These are phyloP conservation scores for Cafeteria roenbergensis DNA, from an alignment of 108 stramenopile species.

Conservation along the genomic window DNA sequence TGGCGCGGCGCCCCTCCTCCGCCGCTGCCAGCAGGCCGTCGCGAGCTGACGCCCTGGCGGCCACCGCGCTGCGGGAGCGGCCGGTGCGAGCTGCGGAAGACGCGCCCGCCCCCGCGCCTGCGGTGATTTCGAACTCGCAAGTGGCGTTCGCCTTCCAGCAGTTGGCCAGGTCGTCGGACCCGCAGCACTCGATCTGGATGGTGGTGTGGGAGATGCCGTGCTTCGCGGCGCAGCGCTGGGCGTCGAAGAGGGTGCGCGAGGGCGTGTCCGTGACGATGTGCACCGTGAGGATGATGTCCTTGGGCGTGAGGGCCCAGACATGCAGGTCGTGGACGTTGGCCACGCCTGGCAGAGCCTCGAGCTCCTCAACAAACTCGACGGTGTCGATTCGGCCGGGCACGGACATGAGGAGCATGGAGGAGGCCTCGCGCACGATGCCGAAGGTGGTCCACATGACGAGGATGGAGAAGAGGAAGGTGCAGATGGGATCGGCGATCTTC, in stretches of 20 bases:
- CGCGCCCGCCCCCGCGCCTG: too few species aligned
- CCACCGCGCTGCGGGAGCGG: too few species aligned
- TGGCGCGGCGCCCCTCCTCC: too few species aligned
- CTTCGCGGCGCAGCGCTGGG: constrained; percentile 1
- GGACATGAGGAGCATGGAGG: constrained; percentile 71
- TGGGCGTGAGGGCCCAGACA: constrained; percentile 67
- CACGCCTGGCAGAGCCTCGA: constrained; percentile 48
- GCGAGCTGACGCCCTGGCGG: too few species aligned
- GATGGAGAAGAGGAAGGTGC: constrained; percentile 71
- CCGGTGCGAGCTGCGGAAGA: too few species aligned
- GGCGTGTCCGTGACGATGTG: constrained; percentile 24
- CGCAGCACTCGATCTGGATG: constrained; percentile 21
- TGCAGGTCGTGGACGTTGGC: constrained; percentile 72
- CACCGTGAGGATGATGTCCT: background rate
- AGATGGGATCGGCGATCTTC: constrained; percentile 70
- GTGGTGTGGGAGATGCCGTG: constrained; percentile 27
- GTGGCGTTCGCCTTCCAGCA: background rate
- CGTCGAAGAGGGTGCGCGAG: constrained; percentile 2
- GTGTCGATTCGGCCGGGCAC: constrained; percentile 62
- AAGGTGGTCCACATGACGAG: constrained; percentile 67
- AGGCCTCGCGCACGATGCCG: constrained; percentile 47
- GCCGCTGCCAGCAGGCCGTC: too few species aligned
- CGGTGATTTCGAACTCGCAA: too few species aligned
- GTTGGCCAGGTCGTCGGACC: background rate
- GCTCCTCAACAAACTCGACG: constrained; percentile 44